These are phyloP conservation scores for Mycena haematopus DNA, from an alignment of 768 basidiomycete genomes.

Conservation along the genomic window DNA sequence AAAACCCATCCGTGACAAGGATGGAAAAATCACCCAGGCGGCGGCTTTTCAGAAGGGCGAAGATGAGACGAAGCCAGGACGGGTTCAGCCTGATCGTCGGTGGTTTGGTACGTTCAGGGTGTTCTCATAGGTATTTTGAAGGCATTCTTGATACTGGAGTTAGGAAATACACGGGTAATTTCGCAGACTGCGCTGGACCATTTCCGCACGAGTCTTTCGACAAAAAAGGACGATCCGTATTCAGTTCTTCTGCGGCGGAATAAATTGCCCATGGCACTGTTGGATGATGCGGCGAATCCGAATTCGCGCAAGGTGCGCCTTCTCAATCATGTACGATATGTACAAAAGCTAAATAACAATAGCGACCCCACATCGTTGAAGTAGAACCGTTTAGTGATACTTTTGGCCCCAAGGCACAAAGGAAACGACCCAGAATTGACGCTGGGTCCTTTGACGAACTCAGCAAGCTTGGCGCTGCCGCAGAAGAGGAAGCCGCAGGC, in stretches of 20 bases:
- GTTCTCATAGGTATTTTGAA: too few relatives aligned
- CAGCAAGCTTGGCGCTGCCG: constrained; percentile 63
- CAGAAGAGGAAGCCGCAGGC: constrained; percentile 59
- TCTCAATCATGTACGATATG: background rate
- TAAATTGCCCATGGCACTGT: constrained; percentile 95
- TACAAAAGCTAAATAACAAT: constrained; percentile 19
- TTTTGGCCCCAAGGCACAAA: constrained; percentile 94
- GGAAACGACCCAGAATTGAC: constrained; percentile 87
- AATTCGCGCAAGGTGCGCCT: constrained; percentile 71
- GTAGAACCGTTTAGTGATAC: constrained; percentile 95
- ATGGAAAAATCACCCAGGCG: constrained; percentile 91
- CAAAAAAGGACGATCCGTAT: constrained; percentile 92
- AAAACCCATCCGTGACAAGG: constrained; percentile 87
- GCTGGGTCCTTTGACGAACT: constrained; percentile 95
- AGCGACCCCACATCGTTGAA: constrained; percentile 94
- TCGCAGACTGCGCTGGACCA: constrained; percentile 96
- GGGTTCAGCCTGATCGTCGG: constrained; percentile 92
- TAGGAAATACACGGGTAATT: constrained; percentile 98
- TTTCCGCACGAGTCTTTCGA: constrained; percentile 87
- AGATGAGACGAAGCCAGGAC: constrained; percentile 85
- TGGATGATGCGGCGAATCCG: constrained; percentile 89
- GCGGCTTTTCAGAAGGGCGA: constrained; percentile 98
- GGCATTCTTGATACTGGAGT: background rate
- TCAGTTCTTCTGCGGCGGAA: constrained; percentile 92
- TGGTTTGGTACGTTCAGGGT: constrained; percentile 87